phyloP scores from a whole-genome alignment of 179 eudicot genomes.

The Spergularia azorica region DNA sequence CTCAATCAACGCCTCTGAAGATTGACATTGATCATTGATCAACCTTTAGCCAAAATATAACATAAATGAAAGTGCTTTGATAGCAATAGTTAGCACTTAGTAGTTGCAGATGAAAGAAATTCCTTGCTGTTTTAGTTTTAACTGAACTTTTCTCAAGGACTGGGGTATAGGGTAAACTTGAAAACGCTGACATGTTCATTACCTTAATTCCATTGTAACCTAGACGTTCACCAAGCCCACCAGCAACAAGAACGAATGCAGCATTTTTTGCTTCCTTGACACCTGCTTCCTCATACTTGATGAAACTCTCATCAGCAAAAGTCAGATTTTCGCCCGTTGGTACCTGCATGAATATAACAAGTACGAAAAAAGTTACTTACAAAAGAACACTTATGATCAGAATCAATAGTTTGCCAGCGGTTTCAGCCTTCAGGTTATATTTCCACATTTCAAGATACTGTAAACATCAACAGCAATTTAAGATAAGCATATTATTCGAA shows the following conservation, averaged over 20 bases:
- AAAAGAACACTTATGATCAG: neutral
- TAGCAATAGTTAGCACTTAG: neutral
- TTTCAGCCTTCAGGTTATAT: too few relatives aligned
- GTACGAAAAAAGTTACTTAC: conserved; percentile 7
- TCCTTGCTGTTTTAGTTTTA: neutral
- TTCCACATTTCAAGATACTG: too few relatives aligned
- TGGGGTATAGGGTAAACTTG: neutral
- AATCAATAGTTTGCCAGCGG: neutral
- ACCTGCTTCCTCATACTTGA: conserved; percentile 79
- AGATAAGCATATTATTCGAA: too few relatives aligned
- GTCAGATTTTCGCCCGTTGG: conserved; percentile 87
- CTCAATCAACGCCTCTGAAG: neutral
- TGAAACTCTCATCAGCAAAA: conserved; percentile 76
- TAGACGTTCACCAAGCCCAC: conserved; percentile 97
- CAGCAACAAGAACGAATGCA: conserved; percentile 98
- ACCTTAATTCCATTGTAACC: conserved; percentile 98
- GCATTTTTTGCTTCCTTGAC: conserved; percentile 77
- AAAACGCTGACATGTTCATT: conserved; percentile 8
- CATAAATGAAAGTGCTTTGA: neutral
- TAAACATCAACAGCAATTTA: neutral
- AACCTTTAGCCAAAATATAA: neutral
- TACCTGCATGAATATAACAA: conserved; percentile 51
- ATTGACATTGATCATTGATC: neutral
- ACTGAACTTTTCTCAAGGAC: neutral
- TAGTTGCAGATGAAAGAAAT: neutral